Percentiles rank a stretch among this genome's conserved stretches.
Conservation (phyloP, 768 basidiomycete genomes). For the Mycena belliarum region DNA sequence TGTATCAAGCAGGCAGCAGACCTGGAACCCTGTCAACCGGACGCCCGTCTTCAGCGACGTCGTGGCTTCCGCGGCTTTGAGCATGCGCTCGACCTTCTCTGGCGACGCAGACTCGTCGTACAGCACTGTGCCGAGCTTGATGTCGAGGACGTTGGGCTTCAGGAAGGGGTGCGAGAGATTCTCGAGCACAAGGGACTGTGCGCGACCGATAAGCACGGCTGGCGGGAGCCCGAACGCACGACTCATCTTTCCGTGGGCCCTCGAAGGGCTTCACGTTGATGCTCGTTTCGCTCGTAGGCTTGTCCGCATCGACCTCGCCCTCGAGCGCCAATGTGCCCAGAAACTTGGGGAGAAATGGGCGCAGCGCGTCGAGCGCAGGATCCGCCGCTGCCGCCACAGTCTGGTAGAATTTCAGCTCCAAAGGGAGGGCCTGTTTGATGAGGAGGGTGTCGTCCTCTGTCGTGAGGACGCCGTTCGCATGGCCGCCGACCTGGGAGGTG, state of each 20-base stretch:
- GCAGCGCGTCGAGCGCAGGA: conserved; percentile 43
- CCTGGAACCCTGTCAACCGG: conserved; percentile 89
- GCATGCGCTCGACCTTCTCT: conserved; percentile 82
- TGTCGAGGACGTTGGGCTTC: conserved; percentile 86
- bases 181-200: conserved; percentile 81
- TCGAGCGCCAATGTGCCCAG: conserved; percentile 76
- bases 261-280: conserved; percentile 29
- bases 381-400: conserved; percentile 39
- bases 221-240: background rate
- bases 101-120: conserved; percentile 66
- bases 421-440: conserved; percentile 70
- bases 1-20: conserved; percentile 29
- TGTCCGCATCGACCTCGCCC: conserved; percentile 51
- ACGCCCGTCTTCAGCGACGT: conserved; percentile 80
- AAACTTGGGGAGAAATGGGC: conserved; percentile 71
- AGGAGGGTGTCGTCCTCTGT: conserved; percentile 76
- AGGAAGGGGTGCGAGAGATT: conserved; percentile 75
- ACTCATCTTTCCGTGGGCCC: conserved; percentile 50
- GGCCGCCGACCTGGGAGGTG: conserved; percentile 77
- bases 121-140: conserved; percentile 92
- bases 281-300: conserved; percentile 27
- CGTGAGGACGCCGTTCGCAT: conserved; percentile 62
- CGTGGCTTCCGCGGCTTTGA: conserved; percentile 62
- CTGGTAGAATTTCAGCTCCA: conserved; percentile 76
- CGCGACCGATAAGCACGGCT: conserved; percentile 11